Evolutionary conservation across 495 filamentous ascomycete species (phyloP).

Genomic region (Evansstolkia leycettana): DNA sequence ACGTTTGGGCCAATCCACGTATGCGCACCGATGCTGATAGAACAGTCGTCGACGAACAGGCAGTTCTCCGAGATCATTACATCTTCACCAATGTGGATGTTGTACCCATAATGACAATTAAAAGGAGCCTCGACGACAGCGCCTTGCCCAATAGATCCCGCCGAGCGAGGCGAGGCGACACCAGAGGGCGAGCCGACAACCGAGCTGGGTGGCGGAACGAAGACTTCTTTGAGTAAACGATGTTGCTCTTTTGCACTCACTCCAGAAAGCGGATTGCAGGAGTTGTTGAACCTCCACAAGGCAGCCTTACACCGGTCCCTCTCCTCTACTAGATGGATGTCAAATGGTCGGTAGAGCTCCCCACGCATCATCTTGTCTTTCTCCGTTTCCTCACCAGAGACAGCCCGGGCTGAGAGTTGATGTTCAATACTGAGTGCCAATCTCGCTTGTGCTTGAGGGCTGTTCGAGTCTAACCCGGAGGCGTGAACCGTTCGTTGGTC

Average conservation of each 20-base stretch:
- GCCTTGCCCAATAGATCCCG: slow-evolving; percentile 60
- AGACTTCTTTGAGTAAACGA: slow-evolving; percentile 65
- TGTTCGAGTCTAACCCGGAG: slow-evolving; percentile 24
- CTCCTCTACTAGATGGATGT: slow-evolving; percentile 69
- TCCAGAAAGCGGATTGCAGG: slow-evolving; percentile 64
- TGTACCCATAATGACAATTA: slow-evolving; percentile 91
- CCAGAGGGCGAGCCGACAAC: slow-evolving; percentile 32
- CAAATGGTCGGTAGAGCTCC: slow-evolving; percentile 67
- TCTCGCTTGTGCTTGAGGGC: slow-evolving; percentile 32
- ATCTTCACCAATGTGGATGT: slow-evolving; percentile 78
- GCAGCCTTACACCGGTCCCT: slow-evolving; percentile 77
- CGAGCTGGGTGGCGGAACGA: slow-evolving; percentile 36
- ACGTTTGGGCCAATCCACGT: slow-evolving; percentile 83
- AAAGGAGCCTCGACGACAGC: slow-evolving; percentile 83
- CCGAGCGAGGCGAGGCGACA: slow-evolving; percentile 18
- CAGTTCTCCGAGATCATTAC: slow-evolving; percentile 81
- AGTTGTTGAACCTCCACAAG: slow-evolving; percentile 81
- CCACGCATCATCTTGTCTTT: slow-evolving; percentile 91
- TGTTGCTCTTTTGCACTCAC: slow-evolving; percentile 69
- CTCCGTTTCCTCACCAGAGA: slow-evolving; percentile 45
- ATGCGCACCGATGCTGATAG: slow-evolving; percentile 60
- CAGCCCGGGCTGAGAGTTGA: slow-evolving; percentile 23
- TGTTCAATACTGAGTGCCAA: slow-evolving; percentile 36
- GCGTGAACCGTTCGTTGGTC: slow-evolving; percentile 24
- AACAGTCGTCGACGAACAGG: slow-evolving; percentile 68